Conservation (phyloP, 164 flowering plant genomes). For the Dillenia turbinata region DNA sequence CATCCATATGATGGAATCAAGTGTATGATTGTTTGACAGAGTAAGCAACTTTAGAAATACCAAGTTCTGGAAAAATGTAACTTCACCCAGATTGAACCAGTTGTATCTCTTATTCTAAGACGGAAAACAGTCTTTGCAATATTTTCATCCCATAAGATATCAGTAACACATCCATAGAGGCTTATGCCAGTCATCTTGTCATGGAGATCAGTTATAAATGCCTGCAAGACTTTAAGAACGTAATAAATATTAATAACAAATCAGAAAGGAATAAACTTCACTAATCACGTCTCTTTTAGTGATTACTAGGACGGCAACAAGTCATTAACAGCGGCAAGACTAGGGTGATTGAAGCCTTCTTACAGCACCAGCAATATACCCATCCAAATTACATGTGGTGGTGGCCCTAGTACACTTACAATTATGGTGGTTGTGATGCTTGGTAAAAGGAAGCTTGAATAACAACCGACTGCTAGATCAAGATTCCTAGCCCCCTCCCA, state of each 20-base stretch:
- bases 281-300: no score
- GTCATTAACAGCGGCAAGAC: no score
- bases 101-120: conserved; percentile 61
- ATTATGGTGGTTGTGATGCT: no score
- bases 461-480: no score
- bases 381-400: no score
- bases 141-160: conserved; percentile 41
- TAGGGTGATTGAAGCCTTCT: no score
- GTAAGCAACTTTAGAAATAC: conserved; percentile 25
- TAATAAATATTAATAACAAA: conserved; percentile 6
- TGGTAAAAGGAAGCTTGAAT: no score
- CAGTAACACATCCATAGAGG: conserved; percentile 72
- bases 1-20: neutral
- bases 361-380: no score
- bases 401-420: no score
- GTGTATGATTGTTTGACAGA: neutral
- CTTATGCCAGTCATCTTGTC: conserved; percentile 89
- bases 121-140: conserved; percentile 33
- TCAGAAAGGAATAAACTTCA: no score
- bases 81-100: conserved; percentile 64
- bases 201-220: conserved; percentile 66
- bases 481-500: no score
- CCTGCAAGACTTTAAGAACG: conserved; percentile 54
- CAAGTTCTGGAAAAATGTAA: conserved; percentile 65
- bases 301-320: no score